Evolutionary conservation across 306 rosid species (phyloP).

Genomic region (Coriaria nepalensis): DNA sequence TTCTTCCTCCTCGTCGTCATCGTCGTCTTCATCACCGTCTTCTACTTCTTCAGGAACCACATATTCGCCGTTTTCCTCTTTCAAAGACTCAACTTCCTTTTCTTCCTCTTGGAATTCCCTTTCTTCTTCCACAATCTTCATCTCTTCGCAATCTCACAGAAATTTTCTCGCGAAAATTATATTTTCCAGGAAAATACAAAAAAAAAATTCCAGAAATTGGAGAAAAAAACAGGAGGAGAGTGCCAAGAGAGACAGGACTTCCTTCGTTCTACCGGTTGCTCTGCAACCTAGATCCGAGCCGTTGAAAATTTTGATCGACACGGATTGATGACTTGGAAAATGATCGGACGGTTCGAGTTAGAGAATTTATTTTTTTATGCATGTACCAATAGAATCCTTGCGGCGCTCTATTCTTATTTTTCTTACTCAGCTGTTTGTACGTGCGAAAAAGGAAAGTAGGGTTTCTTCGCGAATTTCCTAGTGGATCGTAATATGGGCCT

Average conservation of each 20-base stretch:
- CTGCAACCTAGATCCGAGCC: slow-evolving; percentile 54
- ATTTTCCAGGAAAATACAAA: slow-evolving; percentile 3
- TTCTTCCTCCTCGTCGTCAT: slow-evolving; percentile 25
- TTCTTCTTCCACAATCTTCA: slow-evolving; percentile 46
- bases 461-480: slow-evolving; percentile 1
- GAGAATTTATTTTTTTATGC: slow-evolving; percentile 19
- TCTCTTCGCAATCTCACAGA: slow-evolving; percentile 17
- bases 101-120: slow-evolving; percentile 35
- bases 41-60: slow-evolving; percentile 15
- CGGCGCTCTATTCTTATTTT: slow-evolving; percentile 41
- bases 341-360: slow-evolving; percentile 36
- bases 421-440: slow-evolving; percentile 30
- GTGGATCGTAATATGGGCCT: too few relatives aligned
- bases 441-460: slow-evolving; percentile 29
- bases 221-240: slow-evolving; percentile 13
- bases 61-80: slow-evolving; percentile 8
- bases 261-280: slow-evolving; percentile 60
- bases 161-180: slow-evolving; percentile 8
- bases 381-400: slow-evolving; percentile 15
- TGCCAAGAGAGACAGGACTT: slow-evolving; percentile 25
- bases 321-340: slow-evolving; percentile 48
- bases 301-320: slow-evolving; percentile 30
- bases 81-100: slow-evolving; percentile 19
- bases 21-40: slow-evolving; percentile 29
- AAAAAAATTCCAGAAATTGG: slow-evolving; percentile 12